A percentile compares a stretch with the other conserved stretches of the same genome.
phyloP scores from a whole-genome alignment of 345 rosid genomes.

The Durio zibethinus region DNA sequence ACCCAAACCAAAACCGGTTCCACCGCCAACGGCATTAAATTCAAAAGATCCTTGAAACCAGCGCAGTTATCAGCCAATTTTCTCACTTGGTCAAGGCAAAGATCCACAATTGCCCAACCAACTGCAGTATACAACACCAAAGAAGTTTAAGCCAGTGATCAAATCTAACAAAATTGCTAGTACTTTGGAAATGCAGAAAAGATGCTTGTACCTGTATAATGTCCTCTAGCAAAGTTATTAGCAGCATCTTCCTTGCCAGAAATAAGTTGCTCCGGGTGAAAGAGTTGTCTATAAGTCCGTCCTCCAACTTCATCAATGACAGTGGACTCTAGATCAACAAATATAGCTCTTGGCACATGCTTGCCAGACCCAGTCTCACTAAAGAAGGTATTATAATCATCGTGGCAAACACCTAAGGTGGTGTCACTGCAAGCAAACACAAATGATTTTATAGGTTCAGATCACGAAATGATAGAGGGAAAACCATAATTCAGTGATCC shows the following conservation, averaged over 20 bases:
- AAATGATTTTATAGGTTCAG: background rate
- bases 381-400: slow-evolving; percentile 89
- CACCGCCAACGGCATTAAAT: slow-evolving; percentile 77
- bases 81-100: slow-evolving; percentile 74
- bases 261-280: slow-evolving; percentile 92
- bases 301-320: slow-evolving; percentile 82
- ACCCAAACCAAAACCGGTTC: slow-evolving; percentile 85
- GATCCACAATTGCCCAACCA: slow-evolving; percentile 83
- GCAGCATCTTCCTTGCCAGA: slow-evolving; percentile 95
- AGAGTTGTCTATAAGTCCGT: slow-evolving; percentile 74
- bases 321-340: slow-evolving; percentile 79
- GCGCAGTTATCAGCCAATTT: slow-evolving; percentile 84
- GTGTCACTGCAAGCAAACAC: slow-evolving; percentile 51
- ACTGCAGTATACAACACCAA: slow-evolving; percentile 41
- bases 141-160: background rate
- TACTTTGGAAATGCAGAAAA: background rate
- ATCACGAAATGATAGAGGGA: too few relatives aligned
- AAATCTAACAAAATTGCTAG: background rate
- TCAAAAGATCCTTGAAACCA: slow-evolving; percentile 84
- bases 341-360: slow-evolving; percentile 86
- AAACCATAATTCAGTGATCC: too few relatives aligned
- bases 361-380: slow-evolving; percentile 90
- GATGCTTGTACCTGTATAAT: slow-evolving; percentile 59
- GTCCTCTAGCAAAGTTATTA: slow-evolving; percentile 91
- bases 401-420: slow-evolving; percentile 49